A percentile compares a stretch with the other conserved stretches of the same genome.
Conservation (phyloP, 2,329 filamentous ascomycete species). For the Diaporthe longicolla region DNA sequence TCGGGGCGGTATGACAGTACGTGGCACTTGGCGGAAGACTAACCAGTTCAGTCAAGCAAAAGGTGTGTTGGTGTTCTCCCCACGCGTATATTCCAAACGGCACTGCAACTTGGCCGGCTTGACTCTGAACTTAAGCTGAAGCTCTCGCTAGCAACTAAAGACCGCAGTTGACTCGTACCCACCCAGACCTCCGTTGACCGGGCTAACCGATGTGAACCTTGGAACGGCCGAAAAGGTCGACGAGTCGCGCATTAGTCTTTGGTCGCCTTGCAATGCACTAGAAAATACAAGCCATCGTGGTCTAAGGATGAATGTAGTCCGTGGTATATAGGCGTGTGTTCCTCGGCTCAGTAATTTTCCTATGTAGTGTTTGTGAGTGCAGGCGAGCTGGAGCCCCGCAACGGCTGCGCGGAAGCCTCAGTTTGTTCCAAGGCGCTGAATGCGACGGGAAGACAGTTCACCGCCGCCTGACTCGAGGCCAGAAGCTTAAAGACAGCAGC, state of each 20-base stretch:
- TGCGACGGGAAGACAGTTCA: not conserved
- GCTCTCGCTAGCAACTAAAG: conserved; percentile 4
- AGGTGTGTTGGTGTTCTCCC: not conserved
- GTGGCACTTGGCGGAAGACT: not conserved
- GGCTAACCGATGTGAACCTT: not conserved
- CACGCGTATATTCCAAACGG: not conserved
- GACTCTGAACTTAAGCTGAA: conserved; percentile 20
- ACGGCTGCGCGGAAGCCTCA: not conserved
- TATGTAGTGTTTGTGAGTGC: not conserved
- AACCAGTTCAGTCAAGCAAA: not conserved
- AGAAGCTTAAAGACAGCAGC: not conserved
- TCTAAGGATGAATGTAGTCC: not conserved
- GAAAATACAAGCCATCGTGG: not conserved
- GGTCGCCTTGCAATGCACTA: not conserved
- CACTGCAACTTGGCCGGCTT: not conserved
- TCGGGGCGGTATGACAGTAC: not conserved
- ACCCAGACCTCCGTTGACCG: not conserved
- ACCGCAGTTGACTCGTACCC: conserved; percentile 11
- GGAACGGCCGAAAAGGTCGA: not conserved
- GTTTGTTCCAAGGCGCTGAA: not conserved
- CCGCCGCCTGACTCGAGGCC: conserved; percentile 19
- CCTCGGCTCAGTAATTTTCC: not conserved
- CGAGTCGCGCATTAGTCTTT: not conserved
- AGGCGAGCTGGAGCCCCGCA: not conserved
- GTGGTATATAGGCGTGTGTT: not conserved